Evolutionary conservation across 805 yeast genomes (phyloP), one percentile per base, ranked within the genome.

Genomic region (Kodamaea kaohsiungensis): DNA sequence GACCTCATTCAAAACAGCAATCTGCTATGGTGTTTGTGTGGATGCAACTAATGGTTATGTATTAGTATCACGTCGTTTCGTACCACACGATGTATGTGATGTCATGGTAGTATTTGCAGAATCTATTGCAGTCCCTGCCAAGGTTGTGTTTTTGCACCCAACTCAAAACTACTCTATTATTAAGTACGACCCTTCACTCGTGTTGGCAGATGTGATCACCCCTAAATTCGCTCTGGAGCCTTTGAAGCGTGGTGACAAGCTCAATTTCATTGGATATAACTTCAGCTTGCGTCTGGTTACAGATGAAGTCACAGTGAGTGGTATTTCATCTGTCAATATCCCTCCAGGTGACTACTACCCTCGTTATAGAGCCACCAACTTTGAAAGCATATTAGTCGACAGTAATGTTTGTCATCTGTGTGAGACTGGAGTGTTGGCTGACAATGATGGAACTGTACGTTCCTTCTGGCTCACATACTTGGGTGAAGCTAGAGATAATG

Each of bases 381-480:
- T 91, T 46, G 96, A 90, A 63, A 85, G 91, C 27, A 75, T 90
- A 19, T 76, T 88, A 10, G 79, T 90, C 43, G 96, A 92, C 63
- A 86, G 89, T 40, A 84, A 82, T 53, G 69, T 87, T 49, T 82
- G 89, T 48, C 82, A 82, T 45, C 90, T 88, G 57, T 89, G 96
- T 70, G 82, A 81, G 25, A 81, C 95, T 2, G 98, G 97, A 61
- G 80, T 91, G 2, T 69, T 92, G 43, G 86, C 88, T 3, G 91
- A 89, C 65, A 69, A 78, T 43, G 88, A 87, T 63, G 98, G 97
- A 10, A 81, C 86, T 0, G 81, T 92, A 10, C 81, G 93, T 57
- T 96, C 95, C 0, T 72, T 92, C 53, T 92, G 97, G 97, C 69
- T 91, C 57, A 81, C 93, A 1, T 91, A 83, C 67, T 76, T 91